Evolutionary conservation across 345 rosid species (phyloP).

Genomic region (Salix exigua): DNA sequence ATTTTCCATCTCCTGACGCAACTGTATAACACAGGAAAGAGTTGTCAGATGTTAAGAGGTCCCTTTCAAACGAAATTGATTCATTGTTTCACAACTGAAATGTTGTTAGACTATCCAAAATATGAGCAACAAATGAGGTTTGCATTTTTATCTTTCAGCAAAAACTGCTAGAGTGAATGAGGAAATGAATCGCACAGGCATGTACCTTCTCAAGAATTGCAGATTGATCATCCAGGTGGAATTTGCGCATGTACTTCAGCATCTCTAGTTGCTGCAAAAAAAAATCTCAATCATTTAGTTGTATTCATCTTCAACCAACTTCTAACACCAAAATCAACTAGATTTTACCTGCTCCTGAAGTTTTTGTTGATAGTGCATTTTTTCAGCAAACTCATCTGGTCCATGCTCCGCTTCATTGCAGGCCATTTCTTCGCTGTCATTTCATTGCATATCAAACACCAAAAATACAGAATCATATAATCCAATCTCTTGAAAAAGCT

Average conservation of each 20-base stretch:
- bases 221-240: slow-evolving; percentile 64
- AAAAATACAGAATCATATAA: background rate
- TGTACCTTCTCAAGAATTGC: slow-evolving; percentile 63
- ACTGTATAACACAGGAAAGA: slow-evolving; percentile 31
- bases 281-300: background rate
- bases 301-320: background rate
- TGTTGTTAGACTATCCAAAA: background rate
- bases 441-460: background rate
- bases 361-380: slow-evolving; percentile 44
- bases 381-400: slow-evolving; percentile 53
- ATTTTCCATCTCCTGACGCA: slow-evolving; percentile 55
- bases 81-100: background rate
- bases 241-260: slow-evolving; percentile 71
- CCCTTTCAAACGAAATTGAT: background rate
- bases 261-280: slow-evolving; percentile 73
- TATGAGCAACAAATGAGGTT: background rate
- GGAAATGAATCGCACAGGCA: background rate
- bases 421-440: slow-evolving; percentile 60
- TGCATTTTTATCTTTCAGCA: background rate
- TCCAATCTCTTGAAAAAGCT: background rate
- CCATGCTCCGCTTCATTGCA: slow-evolving; percentile 89
- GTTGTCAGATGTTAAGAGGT: background rate
- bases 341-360: slow-evolving; percentile 54
- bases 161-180: background rate
- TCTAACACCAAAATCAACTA: background rate